These are phyloP conservation scores for Hordeum vulgare DNA, from an alignment of 176 grass and related monocot species.

Conservation along the genomic window DNA sequence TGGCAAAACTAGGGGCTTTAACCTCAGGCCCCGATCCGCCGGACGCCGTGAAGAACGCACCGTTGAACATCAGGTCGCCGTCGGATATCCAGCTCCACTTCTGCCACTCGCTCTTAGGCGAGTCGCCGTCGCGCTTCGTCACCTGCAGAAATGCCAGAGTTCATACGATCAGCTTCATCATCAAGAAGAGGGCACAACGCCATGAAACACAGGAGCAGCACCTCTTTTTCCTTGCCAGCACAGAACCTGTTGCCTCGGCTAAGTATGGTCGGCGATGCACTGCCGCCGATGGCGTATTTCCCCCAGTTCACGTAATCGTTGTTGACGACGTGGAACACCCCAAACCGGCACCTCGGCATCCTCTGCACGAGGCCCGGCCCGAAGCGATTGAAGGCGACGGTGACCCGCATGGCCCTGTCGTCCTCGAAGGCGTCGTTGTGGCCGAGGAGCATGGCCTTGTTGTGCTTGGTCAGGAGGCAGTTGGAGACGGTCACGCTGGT, in stretches of 20 bases:
- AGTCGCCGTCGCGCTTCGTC: constrained; percentile 26
- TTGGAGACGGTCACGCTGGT: constrained; percentile 34
- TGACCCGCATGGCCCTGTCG: constrained; percentile 41
- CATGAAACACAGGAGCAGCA: neutral
- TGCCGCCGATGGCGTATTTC: constrained; percentile 47
- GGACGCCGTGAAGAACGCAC: constrained; percentile 44
- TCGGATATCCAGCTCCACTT: constrained; percentile 54
- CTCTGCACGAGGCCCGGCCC: constrained; percentile 48
- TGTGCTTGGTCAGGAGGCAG: constrained; percentile 26
- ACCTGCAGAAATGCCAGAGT: constrained; percentile 21
- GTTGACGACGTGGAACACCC: constrained; percentile 46
- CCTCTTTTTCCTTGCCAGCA: constrained; percentile 38
- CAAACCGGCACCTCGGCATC: constrained; percentile 52
- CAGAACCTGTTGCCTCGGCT: constrained; percentile 50
- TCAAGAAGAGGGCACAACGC: neutral
- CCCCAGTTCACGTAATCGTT: constrained; percentile 56
- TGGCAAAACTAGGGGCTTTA: neutral
- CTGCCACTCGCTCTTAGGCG: constrained; percentile 14
- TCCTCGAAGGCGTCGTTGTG: constrained; percentile 31
- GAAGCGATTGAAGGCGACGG: constrained; percentile 49
- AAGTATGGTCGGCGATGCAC: constrained; percentile 33
- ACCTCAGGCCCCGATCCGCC: neutral
- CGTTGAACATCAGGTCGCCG: constrained; percentile 43
- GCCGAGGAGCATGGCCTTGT: constrained; percentile 45
- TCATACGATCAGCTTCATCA: neutral